Evolutionary conservation across 768 basidiomycete species (phyloP), one percentile per base, ranked within the genome.

Genomic region (Sarcodon sp.): DNA sequence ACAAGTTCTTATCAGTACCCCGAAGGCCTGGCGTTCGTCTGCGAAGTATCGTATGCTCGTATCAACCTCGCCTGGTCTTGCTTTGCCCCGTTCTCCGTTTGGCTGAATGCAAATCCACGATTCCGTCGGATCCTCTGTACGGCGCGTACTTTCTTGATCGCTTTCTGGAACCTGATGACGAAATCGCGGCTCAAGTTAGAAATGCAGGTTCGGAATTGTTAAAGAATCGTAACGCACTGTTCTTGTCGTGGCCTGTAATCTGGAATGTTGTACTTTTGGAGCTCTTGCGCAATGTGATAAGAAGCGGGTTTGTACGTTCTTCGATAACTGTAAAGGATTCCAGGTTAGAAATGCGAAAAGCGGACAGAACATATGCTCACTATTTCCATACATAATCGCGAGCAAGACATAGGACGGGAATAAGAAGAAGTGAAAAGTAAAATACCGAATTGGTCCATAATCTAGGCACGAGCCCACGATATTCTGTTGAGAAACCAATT

Each of bases 121-220:
- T 90, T 96, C 49, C 89, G 76, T 11, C 96, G 83, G 87, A 98
- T 90, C 33, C 96, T 80, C 61, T 99, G 96, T 2, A 92, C 88
- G 0, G 96, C 96, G n/a, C 96, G 80, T 10, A 99, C 96, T 64
- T 99, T 99, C 66, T 97, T 98, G 74, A 99, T 99, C 12, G 96
- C 96, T 62, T 97, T 96, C 65, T 97, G 92, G 68, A 96, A 96
- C 64, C 89, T 93, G 13, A 15, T 16, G 39, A 50, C 6, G 21
- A 32, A 45, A 27, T 13, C 33, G 35, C 32, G 46, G 3, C 21
- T 4, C 31, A n/a, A 33, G 35, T 33, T 50, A 35, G 33, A 36
- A 12, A 33, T 10, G 57, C 31, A 55, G 46, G 44, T 49, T 35
- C 33, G 35, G 53, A 48, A 56, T 44, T n/a, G 34, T 45, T 15